Percentiles rank a stretch among this genome's conserved stretches.
Evolutionary conservation across 805 yeast species (phyloP).

Genomic region (Kurtzmaniella fragi): DNA sequence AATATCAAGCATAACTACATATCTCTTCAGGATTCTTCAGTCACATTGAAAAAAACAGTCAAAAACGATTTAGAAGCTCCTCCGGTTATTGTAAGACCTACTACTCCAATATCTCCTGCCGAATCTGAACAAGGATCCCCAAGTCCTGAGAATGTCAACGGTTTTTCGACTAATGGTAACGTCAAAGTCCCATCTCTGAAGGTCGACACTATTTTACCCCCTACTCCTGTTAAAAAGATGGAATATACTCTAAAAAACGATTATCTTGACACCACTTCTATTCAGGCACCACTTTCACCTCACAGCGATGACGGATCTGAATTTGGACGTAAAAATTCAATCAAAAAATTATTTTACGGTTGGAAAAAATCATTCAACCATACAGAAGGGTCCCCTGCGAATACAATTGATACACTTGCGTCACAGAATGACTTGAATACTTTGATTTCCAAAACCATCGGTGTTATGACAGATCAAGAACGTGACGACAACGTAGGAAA

Average conservation of each 20-base stretch:
- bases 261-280: background rate
- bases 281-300: background rate
- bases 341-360: conserved; percentile 35
- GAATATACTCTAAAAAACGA: conserved; percentile 25
- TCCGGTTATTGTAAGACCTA: background rate
- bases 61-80: conserved; percentile 5
- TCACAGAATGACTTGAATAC: conserved; percentile 11
- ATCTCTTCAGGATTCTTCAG: conserved; percentile 36
- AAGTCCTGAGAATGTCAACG: conserved; percentile 11
- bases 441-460: conserved; percentile 13
- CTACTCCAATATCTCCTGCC: background rate
- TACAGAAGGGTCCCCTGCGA: background rate
- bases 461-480: conserved; percentile 10
- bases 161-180: conserved; percentile 47
- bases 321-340: conserved; percentile 26
- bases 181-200: conserved; percentile 47
- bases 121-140: background rate
- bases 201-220: conserved; percentile 47
- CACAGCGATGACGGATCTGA: conserved; percentile 9
- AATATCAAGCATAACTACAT: conserved; percentile 28
- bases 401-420: conserved; percentile 1
- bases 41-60: conserved; percentile 30
- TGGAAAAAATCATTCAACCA: conserved; percentile 32
- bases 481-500: conserved; percentile 16
- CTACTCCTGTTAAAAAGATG: conserved; percentile 65